Percentiles rank a stretch among this genome's conserved stretches.
These are phyloP conservation scores for Lactarius sanguifluus DNA, from an alignment of 768 basidiomycete genomes.

Conservation along the genomic window DNA sequence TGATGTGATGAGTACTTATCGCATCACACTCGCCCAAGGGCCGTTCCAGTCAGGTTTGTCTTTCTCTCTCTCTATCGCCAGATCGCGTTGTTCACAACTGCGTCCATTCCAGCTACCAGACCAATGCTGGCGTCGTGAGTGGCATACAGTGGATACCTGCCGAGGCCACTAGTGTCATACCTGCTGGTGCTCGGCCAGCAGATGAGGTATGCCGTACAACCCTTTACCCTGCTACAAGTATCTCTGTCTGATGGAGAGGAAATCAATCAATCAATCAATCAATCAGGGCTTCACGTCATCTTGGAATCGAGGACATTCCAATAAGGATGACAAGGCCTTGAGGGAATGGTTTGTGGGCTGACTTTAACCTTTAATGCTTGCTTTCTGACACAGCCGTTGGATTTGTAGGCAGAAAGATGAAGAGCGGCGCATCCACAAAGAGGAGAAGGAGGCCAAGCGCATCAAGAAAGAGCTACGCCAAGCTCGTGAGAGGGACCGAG, in stretches of 20 bases:
- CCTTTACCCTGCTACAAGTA: constrained; percentile 9
- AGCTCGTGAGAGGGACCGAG: constrained; percentile 55
- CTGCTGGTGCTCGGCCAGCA: constrained; percentile 60
- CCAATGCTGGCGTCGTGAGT: constrained; percentile 60
- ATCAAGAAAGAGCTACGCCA: constrained; percentile 47
- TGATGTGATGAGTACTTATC: constrained; percentile 24
- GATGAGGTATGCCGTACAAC: constrained; percentile 44
- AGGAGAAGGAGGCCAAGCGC: constrained; percentile 45
- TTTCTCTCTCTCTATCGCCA: constrained; percentile 9
- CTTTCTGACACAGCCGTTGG: constrained; percentile 9
- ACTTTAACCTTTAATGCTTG: neutral
- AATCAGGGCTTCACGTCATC: constrained; percentile 58
- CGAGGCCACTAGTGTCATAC: constrained; percentile 63
- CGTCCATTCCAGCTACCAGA: constrained; percentile 59
- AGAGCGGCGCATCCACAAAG: constrained; percentile 54
- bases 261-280: constrained; percentile 12
- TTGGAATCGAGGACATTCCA: constrained; percentile 46
- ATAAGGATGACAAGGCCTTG: constrained; percentile 29
- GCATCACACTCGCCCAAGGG: constrained; percentile 44
- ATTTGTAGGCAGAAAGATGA: constrained; percentile 42
- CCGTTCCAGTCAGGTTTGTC: constrained; percentile 68
- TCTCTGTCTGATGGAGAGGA: constrained; percentile 15
- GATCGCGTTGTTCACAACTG: neutral
- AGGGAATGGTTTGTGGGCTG: constrained; percentile 27
- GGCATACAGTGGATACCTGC: constrained; percentile 68